These are phyloP conservation scores for Mycena indigotica DNA, from an alignment of 768 basidiomycete genomes.

Conservation along the genomic window DNA sequence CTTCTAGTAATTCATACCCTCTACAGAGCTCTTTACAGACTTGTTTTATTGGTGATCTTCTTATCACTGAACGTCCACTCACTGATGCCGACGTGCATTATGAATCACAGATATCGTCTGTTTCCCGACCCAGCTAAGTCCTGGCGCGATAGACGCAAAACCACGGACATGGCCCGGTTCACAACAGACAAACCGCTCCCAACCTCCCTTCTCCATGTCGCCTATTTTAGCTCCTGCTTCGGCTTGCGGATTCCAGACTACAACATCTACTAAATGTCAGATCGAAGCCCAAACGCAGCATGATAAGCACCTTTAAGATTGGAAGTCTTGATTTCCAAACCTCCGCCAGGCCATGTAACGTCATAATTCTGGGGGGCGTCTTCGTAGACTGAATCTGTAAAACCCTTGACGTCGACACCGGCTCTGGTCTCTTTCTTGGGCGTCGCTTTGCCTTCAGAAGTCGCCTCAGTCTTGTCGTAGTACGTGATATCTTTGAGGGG, in stretches of 20 bases:
- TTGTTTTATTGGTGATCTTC: too few relatives aligned
- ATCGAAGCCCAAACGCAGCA: not conserved
- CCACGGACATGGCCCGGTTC: constrained; percentile 87
- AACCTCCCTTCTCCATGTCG: constrained; percentile 91
- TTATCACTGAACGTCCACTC: too few relatives aligned
- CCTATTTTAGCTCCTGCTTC: constrained; percentile 69
- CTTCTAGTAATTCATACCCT: not conserved
- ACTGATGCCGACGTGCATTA: constrained; percentile 30
- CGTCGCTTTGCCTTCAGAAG: constrained; percentile 48
- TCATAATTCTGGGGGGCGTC: constrained; percentile 57
- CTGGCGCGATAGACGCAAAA: constrained; percentile 62
- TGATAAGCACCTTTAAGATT: constrained; percentile 46
- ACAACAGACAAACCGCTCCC: constrained; percentile 86
- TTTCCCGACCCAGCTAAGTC: constrained; percentile 74
- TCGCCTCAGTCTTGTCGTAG: constrained; percentile 78
- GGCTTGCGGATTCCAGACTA: constrained; percentile 92
- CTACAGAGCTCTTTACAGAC: too few relatives aligned
- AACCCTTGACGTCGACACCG: constrained; percentile 64
- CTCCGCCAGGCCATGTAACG: constrained; percentile 61
- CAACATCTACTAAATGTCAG: constrained; percentile 51
- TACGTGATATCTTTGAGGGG: constrained; percentile 68
- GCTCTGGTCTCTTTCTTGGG: constrained; percentile 61
- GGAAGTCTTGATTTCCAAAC: constrained; percentile 52
- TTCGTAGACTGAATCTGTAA: constrained; percentile 81
- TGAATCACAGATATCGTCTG: constrained; percentile 62